Conservation (phyloP, 78 protist species). For the Dictyostelium firmibasis region DNA sequence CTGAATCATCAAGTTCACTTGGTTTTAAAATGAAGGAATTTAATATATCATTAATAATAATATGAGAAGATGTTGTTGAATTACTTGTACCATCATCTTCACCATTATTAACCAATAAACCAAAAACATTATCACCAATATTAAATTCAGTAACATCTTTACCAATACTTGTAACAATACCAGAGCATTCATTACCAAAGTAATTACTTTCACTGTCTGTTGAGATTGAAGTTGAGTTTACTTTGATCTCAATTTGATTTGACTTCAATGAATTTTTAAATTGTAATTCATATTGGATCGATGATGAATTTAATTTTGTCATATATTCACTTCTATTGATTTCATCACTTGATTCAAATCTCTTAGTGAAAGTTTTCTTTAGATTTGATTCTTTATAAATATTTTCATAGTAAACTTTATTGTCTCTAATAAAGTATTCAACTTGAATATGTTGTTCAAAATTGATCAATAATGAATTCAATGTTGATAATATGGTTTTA, state of each 20-base stretch:
- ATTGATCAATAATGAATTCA: too few relatives aligned
- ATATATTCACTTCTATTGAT: too few relatives aligned
- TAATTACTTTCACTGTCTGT: neutral
- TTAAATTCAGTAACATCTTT: neutral
- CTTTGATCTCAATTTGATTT: too few relatives aligned
- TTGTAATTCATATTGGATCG: too few relatives aligned
- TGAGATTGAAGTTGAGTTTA: too few relatives aligned
- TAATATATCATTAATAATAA: neutral
- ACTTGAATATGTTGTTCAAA: neutral
- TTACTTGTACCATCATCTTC: neutral
- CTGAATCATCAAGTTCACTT: neutral
- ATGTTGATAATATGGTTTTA: neutral
- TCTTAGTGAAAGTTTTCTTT: neutral
- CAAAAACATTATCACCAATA: constrained; percentile 38
- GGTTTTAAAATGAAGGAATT: neutral
- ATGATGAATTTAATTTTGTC: too few relatives aligned
- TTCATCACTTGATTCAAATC: neutral
- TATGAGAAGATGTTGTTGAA: neutral
- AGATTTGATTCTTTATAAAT: neutral
- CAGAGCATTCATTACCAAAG: constrained; percentile 14
- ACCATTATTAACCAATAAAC: neutral
- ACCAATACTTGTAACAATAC: constrained; percentile 28
- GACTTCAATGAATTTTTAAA: too few relatives aligned
- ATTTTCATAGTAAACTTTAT: neutral
- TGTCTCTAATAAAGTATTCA: neutral